Conservation (phyloP, 2,329 filamentous ascomycete genomes). For the Kalaharituber pfeilii region DNA sequence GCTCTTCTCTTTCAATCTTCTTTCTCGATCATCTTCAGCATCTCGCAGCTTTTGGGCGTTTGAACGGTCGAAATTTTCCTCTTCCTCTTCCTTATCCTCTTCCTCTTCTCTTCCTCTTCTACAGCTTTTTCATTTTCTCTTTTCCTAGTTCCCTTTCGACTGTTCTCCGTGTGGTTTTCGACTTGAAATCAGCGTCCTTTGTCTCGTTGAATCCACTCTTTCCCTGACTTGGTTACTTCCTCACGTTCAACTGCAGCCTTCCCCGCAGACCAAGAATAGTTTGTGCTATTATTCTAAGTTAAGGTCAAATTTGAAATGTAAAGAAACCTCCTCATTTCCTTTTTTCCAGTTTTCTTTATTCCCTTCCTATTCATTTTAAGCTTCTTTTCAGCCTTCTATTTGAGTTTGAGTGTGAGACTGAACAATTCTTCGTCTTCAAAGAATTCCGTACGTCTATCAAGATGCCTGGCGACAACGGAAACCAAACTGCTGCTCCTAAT, state of each 20-base stretch:
- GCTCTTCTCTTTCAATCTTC: slow-evolving; percentile 7
- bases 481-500: slow-evolving; percentile 52
- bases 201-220: slow-evolving; percentile 2
- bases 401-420: slow-evolving; percentile 14
- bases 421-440: slow-evolving; percentile 22
- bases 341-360: slow-evolving; percentile 18
- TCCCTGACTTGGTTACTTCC: slow-evolving; percentile 1
- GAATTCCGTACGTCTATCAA: slow-evolving; percentile 7
- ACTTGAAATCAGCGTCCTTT: slow-evolving; percentile 1
- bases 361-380: slow-evolving; percentile 24
- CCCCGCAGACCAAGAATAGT: neutral
- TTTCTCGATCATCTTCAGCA: slow-evolving; percentile 8
- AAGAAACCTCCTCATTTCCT: slow-evolving; percentile 17
- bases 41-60: slow-evolving; percentile 11
- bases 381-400: too few relatives aligned
- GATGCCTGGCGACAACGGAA: slow-evolving; percentile 18
- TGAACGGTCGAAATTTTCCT: slow-evolving; percentile 9
- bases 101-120: slow-evolving; percentile 14
- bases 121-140: slow-evolving; percentile 10
- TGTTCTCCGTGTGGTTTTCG: slow-evolving; percentile 2
- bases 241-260: neutral
- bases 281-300: neutral
- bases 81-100: slow-evolving; percentile 9
- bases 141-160: slow-evolving; percentile 2
- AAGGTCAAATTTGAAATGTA: slow-evolving; percentile 2